Base-by-base conservation (phyloP, 805 yeast species). In the Ogataea wickerhamii region DNA sequence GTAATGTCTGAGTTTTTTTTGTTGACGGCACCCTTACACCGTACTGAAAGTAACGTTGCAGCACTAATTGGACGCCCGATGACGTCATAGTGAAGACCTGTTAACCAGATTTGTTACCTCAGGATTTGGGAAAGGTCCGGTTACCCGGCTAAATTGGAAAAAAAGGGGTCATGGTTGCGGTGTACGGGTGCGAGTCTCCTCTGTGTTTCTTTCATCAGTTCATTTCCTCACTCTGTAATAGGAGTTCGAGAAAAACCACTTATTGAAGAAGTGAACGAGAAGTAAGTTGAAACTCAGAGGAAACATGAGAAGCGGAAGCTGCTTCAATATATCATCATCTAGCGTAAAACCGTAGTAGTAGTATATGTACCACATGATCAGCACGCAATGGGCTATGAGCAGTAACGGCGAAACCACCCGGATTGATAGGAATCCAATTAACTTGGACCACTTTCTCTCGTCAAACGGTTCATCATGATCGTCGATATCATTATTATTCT, bases 391-490 rank as follows among this genome's bases (percentile, higher is more conserved):
- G 2, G 40, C 6, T 6, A 60, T 34, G 7, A 61, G 45, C 8
- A 60, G 18, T 2, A 55, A 13, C 12, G 64, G 66, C 3, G 58
- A 43, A 2, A 45, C 21, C 2, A 60, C 34, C 20, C 66, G 36
- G 14, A 61, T 41, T 2, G 38, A 28, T 2, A 53, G 33, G 32
- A 51, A 61, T 3, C 64, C 64, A 37, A 60, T 41, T 22, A 55
- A 22, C 11, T 34, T 25, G 14, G 20, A 37, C 62, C 63, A 60
- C 10, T 40, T 34, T 5, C 19, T 22, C 22, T 52, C 46, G 27
- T 44, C 42, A 13, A 43, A 35, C 16, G 40, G 41, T 21, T 44
- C 49, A 16, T 32, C 41, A 18, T 38, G 36, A 13, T 30, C 37
- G 6, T 41, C 33, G 2, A 28, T 16, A 12, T 27, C 30, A 10